Conservation (phyloP, 805 yeast genomes). For the Saccharomycopsis babjevae region DNA sequence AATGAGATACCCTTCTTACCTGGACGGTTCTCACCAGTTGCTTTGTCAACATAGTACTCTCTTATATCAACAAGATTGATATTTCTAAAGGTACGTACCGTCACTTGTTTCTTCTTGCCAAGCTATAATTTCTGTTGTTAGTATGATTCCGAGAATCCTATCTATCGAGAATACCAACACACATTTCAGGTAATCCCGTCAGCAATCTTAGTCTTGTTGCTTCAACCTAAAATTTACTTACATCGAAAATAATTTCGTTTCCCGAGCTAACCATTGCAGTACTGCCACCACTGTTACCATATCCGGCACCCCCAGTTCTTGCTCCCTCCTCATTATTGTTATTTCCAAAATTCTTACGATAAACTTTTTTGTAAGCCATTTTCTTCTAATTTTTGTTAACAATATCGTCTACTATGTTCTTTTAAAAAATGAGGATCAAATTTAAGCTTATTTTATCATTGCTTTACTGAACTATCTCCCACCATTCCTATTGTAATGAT, state of each 20-base stretch:
- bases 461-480: too few species aligned
- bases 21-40: constrained; percentile 55
- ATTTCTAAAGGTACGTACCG: constrained; percentile 64
- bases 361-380: neutral
- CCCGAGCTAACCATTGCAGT: neutral
- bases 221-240: neutral
- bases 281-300: neutral
- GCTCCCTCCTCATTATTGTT: neutral
- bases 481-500: too few species aligned
- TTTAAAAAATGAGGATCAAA: too few species aligned
- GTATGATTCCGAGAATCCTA: neutral
- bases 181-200: too few species aligned
- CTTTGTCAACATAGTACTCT: constrained; percentile 60
- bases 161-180: neutral
- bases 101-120: constrained; percentile 56
- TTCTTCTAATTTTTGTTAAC: neutral
- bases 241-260: neutral
- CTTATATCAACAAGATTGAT: constrained; percentile 68
- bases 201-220: too few species aligned
- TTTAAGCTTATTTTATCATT: too few species aligned
- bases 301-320: neutral
- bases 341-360: neutral
- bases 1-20: constrained; percentile 70
- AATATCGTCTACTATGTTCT: too few species aligned
- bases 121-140: constrained; percentile 24